Percentiles rank a stretch among this genome's conserved stretches.
phyloP scores from a whole-genome alignment of 441 rosid species.

The Capsella rubella region DNA sequence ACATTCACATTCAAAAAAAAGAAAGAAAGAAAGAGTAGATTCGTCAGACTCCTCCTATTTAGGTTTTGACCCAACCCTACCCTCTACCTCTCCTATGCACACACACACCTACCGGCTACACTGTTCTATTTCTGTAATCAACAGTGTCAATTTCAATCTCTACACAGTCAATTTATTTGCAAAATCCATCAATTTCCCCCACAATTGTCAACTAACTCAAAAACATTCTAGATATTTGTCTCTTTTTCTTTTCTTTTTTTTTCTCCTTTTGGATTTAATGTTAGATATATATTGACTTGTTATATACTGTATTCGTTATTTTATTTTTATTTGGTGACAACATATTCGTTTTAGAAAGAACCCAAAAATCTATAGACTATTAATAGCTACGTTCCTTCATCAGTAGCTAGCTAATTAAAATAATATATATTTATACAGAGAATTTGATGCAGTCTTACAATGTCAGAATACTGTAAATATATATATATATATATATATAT shows the following conservation, averaged over 20 bases:
- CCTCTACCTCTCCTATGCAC: constrained; percentile 26
- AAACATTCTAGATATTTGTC: background rate
- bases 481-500: too few species aligned
- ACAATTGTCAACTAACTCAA: constrained; percentile 1
- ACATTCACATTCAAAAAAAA: too few species aligned
- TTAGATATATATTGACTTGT: too few species aligned
- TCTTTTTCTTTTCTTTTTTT: background rate
- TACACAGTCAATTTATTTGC: constrained; percentile 34
- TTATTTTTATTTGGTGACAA: too few species aligned
- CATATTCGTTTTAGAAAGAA: constrained; percentile 4
- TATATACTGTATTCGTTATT: too few species aligned
- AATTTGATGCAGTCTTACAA: constrained; percentile 45
- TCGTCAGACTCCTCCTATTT: constrained; percentile 35
- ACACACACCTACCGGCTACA: constrained; percentile 10
- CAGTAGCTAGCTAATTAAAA: constrained; percentile 1
- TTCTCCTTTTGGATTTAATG: too few species aligned
- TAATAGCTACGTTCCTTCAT: background rate
- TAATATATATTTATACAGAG: constrained; percentile 17
- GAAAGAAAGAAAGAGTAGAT: constrained; percentile 13
- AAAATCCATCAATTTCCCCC: background rate
- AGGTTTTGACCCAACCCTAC: constrained; percentile 43
- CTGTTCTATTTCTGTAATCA: constrained; percentile 32
- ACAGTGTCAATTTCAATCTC: constrained; percentile 30
- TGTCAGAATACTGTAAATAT: constrained; percentile 28
- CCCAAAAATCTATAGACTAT: constrained; percentile 6